A percentile compares a stretch with the other conserved stretches of the same genome.
These are phyloP conservation scores for Davidsoniella australis DNA, from an alignment of 2,329 filamentous ascomycete genomes.

Conservation along the genomic window DNA sequence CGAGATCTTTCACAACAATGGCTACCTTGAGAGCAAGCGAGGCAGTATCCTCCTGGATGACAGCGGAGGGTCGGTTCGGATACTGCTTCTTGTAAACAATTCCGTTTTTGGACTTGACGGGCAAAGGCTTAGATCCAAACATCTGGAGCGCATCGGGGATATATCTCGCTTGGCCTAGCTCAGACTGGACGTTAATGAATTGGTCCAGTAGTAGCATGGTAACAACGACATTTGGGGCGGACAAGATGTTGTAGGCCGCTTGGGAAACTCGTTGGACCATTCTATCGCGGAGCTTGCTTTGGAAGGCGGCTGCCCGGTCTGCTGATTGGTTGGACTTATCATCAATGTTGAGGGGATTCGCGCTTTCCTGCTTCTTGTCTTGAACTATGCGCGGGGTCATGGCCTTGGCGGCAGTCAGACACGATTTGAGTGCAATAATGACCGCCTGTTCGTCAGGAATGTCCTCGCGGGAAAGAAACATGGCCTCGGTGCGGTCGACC, in stretches of 20 bases:
- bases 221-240: constrained; percentile 64
- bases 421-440: constrained; percentile 27
- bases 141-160: constrained; percentile 66
- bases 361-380: constrained; percentile 1
- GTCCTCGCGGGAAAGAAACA: constrained; percentile 27
- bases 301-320: not conserved
- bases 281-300: constrained; percentile 21
- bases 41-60: constrained; percentile 54
- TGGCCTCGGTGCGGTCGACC: constrained; percentile 26
- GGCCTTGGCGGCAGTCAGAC: constrained; percentile 27
- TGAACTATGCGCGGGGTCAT: constrained; percentile 20
- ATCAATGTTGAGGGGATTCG: constrained; percentile 20
- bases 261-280: constrained; percentile 36
- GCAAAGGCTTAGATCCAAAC: constrained; percentile 68
- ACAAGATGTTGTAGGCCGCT: constrained; percentile 51
- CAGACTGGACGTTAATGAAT: constrained; percentile 63
- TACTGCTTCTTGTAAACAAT: constrained; percentile 28
- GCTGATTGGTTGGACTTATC: constrained; percentile 2
- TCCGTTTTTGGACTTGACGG: constrained; percentile 22
- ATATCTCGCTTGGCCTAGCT: constrained; percentile 55
- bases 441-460: constrained; percentile 29
- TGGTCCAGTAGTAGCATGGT: constrained; percentile 51
- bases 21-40: constrained; percentile 62
- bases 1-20: constrained; percentile 61
- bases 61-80: constrained; percentile 51